Evolutionary conservation across 2,329 filamentous ascomycete genomes (phyloP).

Genomic region (Emericellopsis cladophorae): DNA sequence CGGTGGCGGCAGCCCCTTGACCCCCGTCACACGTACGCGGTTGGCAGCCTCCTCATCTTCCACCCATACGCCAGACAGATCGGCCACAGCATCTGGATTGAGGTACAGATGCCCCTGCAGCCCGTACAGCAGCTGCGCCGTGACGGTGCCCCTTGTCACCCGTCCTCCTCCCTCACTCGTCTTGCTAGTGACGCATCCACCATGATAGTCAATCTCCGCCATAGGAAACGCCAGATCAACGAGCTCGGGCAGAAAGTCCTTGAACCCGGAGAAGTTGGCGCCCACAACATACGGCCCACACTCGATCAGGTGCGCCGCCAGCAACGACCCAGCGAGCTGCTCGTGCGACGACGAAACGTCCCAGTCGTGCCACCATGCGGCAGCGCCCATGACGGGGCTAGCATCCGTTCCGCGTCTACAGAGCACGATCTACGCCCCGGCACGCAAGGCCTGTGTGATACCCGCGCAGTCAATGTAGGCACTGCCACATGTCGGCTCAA

Average conservation of each 20-base stretch:
- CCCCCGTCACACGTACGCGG: slow-evolving; percentile 17
- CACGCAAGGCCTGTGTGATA: slow-evolving; percentile 26
- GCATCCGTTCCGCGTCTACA: slow-evolving; percentile 36
- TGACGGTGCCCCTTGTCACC: slow-evolving; percentile 20
- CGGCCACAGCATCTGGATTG: slow-evolving; percentile 28
- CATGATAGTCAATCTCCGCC: slow-evolving; percentile 20
- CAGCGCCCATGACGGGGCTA: slow-evolving; percentile 40
- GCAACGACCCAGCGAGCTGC: slow-evolving; percentile 31
- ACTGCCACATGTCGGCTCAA: slow-evolving; percentile 12
- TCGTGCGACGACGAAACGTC: slow-evolving; percentile 34
- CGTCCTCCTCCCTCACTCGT: slow-evolving; percentile 20
- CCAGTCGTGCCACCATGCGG: slow-evolving; percentile 44
- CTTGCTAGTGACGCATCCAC: slow-evolving; percentile 19
- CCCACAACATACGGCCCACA: slow-evolving; percentile 41
- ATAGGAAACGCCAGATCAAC: slow-evolving; percentile 22
- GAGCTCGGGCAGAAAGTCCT: slow-evolving; percentile 12
- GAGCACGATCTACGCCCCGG: slow-evolving; percentile 32
- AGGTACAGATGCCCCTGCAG: slow-evolving; percentile 30
- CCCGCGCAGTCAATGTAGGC: slow-evolving; percentile 38
- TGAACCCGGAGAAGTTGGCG: slow-evolving; percentile 38
- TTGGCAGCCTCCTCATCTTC: slow-evolving; percentile 24
- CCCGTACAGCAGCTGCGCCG: slow-evolving; percentile 29
- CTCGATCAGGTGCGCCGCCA: slow-evolving; percentile 42
- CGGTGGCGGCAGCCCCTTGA: slow-evolving; percentile 16
- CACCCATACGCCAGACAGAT: slow-evolving; percentile 25